These are phyloP conservation scores for Flaveria robusta DNA, from an alignment of 129 eudicot species.

Conservation along the genomic window DNA sequence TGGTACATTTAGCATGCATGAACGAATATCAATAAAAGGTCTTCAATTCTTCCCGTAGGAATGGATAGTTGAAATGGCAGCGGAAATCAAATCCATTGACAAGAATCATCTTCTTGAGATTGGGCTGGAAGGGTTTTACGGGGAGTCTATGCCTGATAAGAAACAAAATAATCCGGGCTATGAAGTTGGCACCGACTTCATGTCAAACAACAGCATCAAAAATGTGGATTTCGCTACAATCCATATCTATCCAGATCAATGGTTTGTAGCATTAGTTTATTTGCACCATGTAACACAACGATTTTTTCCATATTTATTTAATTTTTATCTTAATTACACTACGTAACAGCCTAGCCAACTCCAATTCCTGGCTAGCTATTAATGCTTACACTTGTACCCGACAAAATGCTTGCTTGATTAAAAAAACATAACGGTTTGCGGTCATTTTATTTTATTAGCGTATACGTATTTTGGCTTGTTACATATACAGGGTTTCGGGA, in stretches of 20 bases:
- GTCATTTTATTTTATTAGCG: too few species aligned
- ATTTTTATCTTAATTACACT: too few species aligned
- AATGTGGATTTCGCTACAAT: constrained; percentile 49
- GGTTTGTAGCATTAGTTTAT: constrained; percentile 5
- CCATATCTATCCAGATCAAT: constrained; percentile 50
- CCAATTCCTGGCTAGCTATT: too few species aligned
- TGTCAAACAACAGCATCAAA: constrained; percentile 31
- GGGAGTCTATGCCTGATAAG: constrained; percentile 37
- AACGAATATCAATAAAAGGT: too few species aligned
- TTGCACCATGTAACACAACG: too few species aligned
- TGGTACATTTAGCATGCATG: too few species aligned
- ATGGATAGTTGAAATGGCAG: constrained; percentile 48
- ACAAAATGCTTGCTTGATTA: too few species aligned
- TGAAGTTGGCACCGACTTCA: constrained; percentile 46
- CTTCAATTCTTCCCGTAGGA: constrained; percentile 19
- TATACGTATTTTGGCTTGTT: background rate
- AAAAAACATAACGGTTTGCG: too few species aligned
- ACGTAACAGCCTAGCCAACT: too few species aligned
- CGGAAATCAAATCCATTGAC: constrained; percentile 46
- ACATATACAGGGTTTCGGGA: constrained; percentile 30
- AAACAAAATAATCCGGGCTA: constrained; percentile 42
- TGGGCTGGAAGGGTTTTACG: constrained; percentile 53
- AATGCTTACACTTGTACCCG: background rate
- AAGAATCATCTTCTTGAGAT: constrained; percentile 46
- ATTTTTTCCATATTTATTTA: too few species aligned